Conservation (phyloP, 2,329 filamentous ascomycete species). For the Sordariomycetes sp. region DNA sequence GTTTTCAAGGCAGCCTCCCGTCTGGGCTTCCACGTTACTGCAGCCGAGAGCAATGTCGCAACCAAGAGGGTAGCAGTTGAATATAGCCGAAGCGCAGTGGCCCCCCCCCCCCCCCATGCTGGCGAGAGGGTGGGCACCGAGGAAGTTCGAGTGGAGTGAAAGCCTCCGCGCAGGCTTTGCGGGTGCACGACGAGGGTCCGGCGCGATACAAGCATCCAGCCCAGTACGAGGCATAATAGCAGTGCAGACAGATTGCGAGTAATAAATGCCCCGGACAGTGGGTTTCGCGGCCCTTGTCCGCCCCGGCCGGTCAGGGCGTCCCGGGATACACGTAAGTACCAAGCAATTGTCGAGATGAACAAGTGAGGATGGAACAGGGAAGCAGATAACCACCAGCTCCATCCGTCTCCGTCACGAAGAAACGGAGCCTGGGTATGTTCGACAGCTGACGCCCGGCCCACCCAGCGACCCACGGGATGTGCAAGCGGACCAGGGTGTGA, state of each 20-base stretch:
- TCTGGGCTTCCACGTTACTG: background rate
- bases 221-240: too few species aligned
- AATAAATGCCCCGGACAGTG: too few species aligned
- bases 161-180: background rate
- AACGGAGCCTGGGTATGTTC: background rate
- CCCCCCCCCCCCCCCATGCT: background rate
- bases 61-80: background rate
- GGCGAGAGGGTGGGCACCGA: background rate
- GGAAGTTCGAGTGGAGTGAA: background rate
- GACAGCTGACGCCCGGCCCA: background rate
- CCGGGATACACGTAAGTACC: too few species aligned
- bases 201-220: too few species aligned
- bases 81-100: background rate
- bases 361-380: too few species aligned
- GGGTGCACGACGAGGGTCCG: too few species aligned
- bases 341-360: too few species aligned
- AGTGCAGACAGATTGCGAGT: too few species aligned
- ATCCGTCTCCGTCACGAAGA: background rate
- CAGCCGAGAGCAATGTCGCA: background rate
- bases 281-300: too few species aligned
- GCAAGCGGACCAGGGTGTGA: background rate
- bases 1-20: background rate
- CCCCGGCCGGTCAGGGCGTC: too few species aligned
- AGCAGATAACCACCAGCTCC: background rate
- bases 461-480: background rate